These are phyloP conservation scores for Cornus florida DNA, from an alignment of 148 eudicot species.

Conservation along the genomic window DNA sequence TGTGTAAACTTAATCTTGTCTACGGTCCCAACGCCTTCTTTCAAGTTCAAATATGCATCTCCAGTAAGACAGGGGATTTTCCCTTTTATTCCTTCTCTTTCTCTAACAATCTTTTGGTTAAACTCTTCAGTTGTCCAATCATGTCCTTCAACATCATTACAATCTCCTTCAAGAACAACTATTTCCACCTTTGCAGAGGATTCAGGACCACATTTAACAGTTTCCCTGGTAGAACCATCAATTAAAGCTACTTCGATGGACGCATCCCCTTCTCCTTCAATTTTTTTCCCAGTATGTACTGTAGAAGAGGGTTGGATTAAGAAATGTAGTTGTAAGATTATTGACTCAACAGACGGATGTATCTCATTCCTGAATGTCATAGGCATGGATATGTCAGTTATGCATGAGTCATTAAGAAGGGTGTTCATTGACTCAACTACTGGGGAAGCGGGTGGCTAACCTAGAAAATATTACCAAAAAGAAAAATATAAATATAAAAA, in stretches of 20 bases:
- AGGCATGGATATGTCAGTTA: not conserved
- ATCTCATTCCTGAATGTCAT: conserved; percentile 11
- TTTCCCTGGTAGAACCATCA: conserved; percentile 19
- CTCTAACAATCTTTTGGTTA: conserved; percentile 19
- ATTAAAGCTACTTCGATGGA: conserved; percentile 25
- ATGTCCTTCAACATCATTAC: conserved; percentile 11
- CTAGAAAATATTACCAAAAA: not conserved
- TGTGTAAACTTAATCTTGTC: conserved; percentile 24
- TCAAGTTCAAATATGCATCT: conserved; percentile 16
- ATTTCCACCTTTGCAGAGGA: conserved; percentile 33
- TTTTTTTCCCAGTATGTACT: conserved; percentile 24
- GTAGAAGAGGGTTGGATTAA: conserved; percentile 17
- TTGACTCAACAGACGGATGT: conserved; percentile 13
- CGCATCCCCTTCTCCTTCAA: conserved; percentile 24
- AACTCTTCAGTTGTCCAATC: conserved; percentile 26
- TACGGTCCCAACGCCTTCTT: conserved; percentile 27
- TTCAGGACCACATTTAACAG: conserved; percentile 31
- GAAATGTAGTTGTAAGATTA: conserved; percentile 30
- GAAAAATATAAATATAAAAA: not conserved
- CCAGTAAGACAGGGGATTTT: conserved; percentile 23
- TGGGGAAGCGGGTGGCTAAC: not conserved
- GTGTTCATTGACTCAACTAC: too few relatives aligned
- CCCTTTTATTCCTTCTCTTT: conserved; percentile 22
- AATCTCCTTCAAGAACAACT: conserved; percentile 22
- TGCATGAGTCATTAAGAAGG: not conserved